A percentile compares a stretch with the other conserved stretches of the same genome.
phyloP scores from a whole-genome alignment of 2,329 filamentous ascomycete species.

The Periconia macrospinosa region DNA sequence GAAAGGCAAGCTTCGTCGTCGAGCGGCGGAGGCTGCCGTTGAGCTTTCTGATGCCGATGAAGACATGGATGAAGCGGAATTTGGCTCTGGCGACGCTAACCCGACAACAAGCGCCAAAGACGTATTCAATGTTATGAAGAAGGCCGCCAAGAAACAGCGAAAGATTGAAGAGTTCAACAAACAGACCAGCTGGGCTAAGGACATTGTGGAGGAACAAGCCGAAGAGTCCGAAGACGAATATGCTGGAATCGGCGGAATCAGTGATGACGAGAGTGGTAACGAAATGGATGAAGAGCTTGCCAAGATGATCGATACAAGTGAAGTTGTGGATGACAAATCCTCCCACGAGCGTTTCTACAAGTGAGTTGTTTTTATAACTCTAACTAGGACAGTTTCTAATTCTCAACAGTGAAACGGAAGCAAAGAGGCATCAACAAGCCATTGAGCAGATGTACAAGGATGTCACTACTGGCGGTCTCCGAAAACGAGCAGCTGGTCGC shows the following conservation, averaged over 20 bases:
- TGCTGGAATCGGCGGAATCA: conserved; percentile 85
- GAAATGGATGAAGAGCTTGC: conserved; percentile 71
- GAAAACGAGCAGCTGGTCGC: conserved; percentile 69
- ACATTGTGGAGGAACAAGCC: conserved; percentile 86
- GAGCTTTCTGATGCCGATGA: conserved; percentile 51
- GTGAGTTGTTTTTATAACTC: conserved; percentile 60
- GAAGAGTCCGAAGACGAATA: conserved; percentile 99
- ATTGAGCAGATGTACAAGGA: conserved; percentile 92
- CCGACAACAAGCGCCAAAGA: conserved; percentile 45
- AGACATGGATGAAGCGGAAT: conserved; percentile 18
- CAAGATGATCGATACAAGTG: conserved; percentile 85
- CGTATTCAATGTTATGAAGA: conserved; percentile 73
- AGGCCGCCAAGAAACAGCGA: conserved; percentile 60
- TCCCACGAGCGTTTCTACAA: conserved; percentile 85
- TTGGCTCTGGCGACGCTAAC: conserved; percentile 28
- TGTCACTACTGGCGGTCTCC: conserved; percentile 83
- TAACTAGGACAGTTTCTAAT: conserved; percentile 17
- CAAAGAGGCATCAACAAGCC: conserved; percentile 79
- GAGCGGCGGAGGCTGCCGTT: conserved; percentile 42
- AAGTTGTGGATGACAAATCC: conserved; percentile 76
- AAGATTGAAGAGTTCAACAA: conserved; percentile 66
- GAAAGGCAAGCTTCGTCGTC: conserved; percentile 59
- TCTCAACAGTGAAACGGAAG: conserved; percentile 70
- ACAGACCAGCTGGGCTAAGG: conserved; percentile 83
- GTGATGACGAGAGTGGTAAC: conserved; percentile 80